Base-by-base conservation (phyloP, 352 stramenopile species). In the Pythium phragmitis region DNA sequence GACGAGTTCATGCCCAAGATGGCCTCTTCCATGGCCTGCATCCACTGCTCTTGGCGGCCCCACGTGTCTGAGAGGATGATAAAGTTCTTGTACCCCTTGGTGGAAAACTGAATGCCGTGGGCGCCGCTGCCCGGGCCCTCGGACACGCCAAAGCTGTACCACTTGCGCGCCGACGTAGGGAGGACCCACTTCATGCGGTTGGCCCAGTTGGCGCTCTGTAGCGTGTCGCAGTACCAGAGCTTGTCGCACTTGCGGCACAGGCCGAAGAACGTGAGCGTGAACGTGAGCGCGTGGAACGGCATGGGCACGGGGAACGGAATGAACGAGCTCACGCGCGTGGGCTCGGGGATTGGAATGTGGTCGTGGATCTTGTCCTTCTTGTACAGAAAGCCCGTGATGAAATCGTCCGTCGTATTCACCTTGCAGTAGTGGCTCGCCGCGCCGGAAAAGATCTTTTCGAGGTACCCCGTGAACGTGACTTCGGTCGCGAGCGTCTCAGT, bases 361-460 rank as follows among this genome's bases (percentile, higher is more conserved):
- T 95, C 87, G 67, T 95, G 87, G 43, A 95, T 93, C 62, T 95
- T 95, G 73, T 95, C 87, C 63, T 95, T 95, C 70, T 95, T 95
- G 85, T 91, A 95, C 72, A 95, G 73, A 60, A 95, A 95, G 16
- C 87, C 87, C 55, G 84, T 91, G 61, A 94, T 88, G 43, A 89
- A 92, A 60, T 95, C 87, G 54, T 92, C 87, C 12, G 78, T 92
- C 33, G 84, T 85, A 51, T 90, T 92, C 26, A 95, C 80, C 57
- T 91, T 93, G 68, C 87, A 94, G 53, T 91, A 85, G 59, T 92
- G 82, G 30, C 76, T 92, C 16, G 87, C 82, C 23, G 78, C 75
- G 7, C 83, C 83, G 2, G 84, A 92, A 67, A 95, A 95, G 28
- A 95, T 87, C 19, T 80, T 95, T 57, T 95, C 87, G 37, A 95